phyloP scores from a whole-genome alignment of 1,284 basidiomycete genomes.

The Melampsora occidentalis region DNA sequence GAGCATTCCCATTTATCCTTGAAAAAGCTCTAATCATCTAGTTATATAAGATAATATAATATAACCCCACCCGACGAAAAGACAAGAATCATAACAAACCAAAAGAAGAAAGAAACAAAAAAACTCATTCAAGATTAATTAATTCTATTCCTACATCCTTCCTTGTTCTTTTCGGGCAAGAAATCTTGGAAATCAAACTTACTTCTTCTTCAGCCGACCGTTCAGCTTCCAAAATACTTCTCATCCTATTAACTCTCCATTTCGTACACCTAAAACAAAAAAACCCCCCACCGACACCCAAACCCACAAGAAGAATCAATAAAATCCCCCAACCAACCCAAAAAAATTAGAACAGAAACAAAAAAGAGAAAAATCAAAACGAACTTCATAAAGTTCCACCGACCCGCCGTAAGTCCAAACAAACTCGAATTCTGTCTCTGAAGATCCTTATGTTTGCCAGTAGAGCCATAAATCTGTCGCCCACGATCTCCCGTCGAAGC shows the following conservation, averaged over 20 bases:
- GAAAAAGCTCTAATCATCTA: no score
- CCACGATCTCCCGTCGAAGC: no score
- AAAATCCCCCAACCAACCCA: background rate
- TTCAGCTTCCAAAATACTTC: background rate
- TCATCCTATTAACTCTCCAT: background rate
- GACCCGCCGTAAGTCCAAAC: constrained; percentile 30
- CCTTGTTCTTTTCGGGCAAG: no score
- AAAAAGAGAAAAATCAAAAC: constrained; percentile 2
- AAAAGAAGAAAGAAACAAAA: no score
- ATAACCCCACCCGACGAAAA: no score
- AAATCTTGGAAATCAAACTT: background rate
- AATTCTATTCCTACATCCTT: no score
- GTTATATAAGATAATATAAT: no score
- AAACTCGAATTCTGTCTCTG: constrained; percentile 22
- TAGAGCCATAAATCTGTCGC: no score
- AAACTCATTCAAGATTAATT: no score
- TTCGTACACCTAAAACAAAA: background rate
- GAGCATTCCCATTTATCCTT: no score
- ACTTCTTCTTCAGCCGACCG: background rate
- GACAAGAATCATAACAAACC: no score
- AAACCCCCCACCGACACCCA: background rate
- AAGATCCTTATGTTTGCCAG: constrained; percentile 11
- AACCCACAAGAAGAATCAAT: background rate
- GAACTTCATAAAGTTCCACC: constrained; percentile 37
- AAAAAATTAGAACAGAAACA: background rate